Percentiles rank a stretch among this genome's conserved stretches.
These are phyloP conservation scores for Neofusicoccum umdonicola DNA, from an alignment of 2,329 filamentous ascomycete species.

Conservation along the genomic window DNA sequence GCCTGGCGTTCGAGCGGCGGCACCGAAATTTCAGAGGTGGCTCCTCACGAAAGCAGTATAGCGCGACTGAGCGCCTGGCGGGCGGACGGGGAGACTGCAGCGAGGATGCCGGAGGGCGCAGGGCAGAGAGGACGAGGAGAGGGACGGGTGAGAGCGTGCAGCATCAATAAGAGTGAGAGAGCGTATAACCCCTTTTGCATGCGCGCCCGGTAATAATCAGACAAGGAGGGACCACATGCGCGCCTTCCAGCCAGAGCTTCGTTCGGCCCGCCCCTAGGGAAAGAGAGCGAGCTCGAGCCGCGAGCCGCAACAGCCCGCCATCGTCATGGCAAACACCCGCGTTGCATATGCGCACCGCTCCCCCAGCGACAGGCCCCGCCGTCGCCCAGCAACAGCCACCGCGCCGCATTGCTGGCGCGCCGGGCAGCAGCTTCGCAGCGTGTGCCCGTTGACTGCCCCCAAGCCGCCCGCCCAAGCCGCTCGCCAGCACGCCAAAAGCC, in stretches of 20 bases:
- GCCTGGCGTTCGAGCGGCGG: background rate
- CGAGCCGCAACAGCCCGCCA: conserved; percentile 8
- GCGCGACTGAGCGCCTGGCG: conserved; percentile 17
- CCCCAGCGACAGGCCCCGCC: background rate
- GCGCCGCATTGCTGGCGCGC: background rate
- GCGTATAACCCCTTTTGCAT: conserved; percentile 9
- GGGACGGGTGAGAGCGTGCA: background rate
- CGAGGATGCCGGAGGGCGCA: background rate
- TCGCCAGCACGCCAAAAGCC: background rate
- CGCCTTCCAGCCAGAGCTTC: background rate
- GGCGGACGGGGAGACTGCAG: conserved; percentile 10
- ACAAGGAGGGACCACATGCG: conserved; percentile 3
- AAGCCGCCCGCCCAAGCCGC: background rate
- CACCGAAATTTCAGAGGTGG: conserved; percentile 7
- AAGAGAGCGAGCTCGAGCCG: conserved; percentile 2
- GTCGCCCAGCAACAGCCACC: background rate
- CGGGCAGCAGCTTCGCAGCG: background rate
- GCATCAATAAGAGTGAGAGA: conserved; percentile 8
- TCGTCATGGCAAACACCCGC: conserved; percentile 8
- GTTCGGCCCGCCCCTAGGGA: conserved; percentile 1
- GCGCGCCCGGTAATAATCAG: conserved; percentile 1
- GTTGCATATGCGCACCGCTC: background rate
- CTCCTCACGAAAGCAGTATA: conserved; percentile 8
- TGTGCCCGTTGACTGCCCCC: background rate
- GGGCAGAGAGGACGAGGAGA: background rate